phyloP scores from a whole-genome alignment of 2,329 filamentous ascomycete species.

The Penicillium rolfsii region DNA sequence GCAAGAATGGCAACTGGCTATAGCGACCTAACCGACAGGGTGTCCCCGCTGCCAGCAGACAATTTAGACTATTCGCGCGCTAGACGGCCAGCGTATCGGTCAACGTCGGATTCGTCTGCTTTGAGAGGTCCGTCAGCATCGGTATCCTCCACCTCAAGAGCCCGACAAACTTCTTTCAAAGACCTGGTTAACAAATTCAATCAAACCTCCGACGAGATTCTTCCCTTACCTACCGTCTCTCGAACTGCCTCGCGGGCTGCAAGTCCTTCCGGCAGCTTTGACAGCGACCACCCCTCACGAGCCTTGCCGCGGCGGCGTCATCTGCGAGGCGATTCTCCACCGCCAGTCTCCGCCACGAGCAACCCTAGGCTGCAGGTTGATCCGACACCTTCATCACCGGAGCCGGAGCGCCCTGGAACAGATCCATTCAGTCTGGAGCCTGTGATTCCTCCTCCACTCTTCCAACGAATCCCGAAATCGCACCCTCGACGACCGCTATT shows the following conservation, averaged over 20 bases:
- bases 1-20: conserved; percentile 28
- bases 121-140: conserved; percentile 25
- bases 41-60: conserved; percentile 35
- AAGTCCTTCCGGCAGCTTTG: conserved; percentile 39
- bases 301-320: conserved; percentile 32
- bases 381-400: conserved; percentile 19
- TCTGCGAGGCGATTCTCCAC: conserved; percentile 25
- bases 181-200: conserved; percentile 81
- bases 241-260: conserved; percentile 39
- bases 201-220: conserved; percentile 57
- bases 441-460: conserved; percentile 25
- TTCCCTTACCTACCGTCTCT: conserved; percentile 45
- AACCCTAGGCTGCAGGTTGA: conserved; percentile 24
- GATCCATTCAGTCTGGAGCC: conserved; percentile 1
- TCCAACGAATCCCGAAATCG: conserved; percentile 32
- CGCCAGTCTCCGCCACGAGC: conserved; percentile 16
- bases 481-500: conserved; percentile 65
- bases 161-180: conserved; percentile 70
- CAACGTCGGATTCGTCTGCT: conserved; percentile 37
- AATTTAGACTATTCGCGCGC: conserved; percentile 27
- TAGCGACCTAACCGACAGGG: conserved; percentile 22
- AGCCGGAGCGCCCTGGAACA: conserved; percentile 5
- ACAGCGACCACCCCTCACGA: conserved; percentile 34
- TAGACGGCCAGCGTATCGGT: conserved; percentile 34
- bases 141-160: conserved; percentile 29